These are phyloP conservation scores for Neospermospora avenae DNA, from an alignment of 2,329 filamentous ascomycete genomes.

Conservation along the genomic window DNA sequence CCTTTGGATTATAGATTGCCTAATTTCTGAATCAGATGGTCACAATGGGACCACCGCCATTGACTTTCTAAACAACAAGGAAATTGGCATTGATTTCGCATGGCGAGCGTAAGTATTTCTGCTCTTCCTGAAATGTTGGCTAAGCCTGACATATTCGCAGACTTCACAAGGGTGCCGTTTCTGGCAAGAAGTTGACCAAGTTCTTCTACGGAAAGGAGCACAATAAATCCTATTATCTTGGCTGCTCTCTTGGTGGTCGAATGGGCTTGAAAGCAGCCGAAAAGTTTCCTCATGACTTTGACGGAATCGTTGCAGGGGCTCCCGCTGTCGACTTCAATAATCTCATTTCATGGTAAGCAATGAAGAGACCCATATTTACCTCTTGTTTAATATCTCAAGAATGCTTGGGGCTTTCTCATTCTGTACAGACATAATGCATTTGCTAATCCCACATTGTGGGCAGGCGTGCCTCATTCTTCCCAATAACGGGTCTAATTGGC, in stretches of 20 bases:
- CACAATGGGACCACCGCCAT: conserved; percentile 26
- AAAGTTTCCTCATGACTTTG: conserved; percentile 39
- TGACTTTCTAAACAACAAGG: conserved; percentile 22
- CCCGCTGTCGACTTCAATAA: conserved; percentile 34
- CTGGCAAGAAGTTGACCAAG: conserved; percentile 24
- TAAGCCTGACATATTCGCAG: conserved; percentile 5
- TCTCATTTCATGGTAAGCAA: conserved; percentile 4
- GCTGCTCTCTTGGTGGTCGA: conserved; percentile 41
- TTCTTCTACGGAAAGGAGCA: conserved; percentile 35
- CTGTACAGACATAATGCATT: too few species aligned
- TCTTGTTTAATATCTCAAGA: too few species aligned
- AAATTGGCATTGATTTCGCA: conserved; percentile 25
- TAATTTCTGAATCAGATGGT: conserved; percentile 14
- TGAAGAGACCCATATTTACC: too few species aligned
- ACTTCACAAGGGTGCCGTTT: conserved; percentile 6
- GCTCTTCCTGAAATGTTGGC: neutral
- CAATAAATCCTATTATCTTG: conserved; percentile 38
- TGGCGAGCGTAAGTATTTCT: conserved; percentile 18
- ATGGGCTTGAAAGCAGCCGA: conserved; percentile 40
- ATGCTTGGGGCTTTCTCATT: too few species aligned
- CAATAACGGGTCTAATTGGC: conserved; percentile 14
- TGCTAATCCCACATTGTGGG: too few species aligned
- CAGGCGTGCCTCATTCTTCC: conserved; percentile 8
- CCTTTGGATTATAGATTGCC: too few species aligned
- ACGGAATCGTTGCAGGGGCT: conserved; percentile 40